Evolutionary conservation across 305 asterid species (phyloP).

Genomic region (Fraxinus sp.): DNA sequence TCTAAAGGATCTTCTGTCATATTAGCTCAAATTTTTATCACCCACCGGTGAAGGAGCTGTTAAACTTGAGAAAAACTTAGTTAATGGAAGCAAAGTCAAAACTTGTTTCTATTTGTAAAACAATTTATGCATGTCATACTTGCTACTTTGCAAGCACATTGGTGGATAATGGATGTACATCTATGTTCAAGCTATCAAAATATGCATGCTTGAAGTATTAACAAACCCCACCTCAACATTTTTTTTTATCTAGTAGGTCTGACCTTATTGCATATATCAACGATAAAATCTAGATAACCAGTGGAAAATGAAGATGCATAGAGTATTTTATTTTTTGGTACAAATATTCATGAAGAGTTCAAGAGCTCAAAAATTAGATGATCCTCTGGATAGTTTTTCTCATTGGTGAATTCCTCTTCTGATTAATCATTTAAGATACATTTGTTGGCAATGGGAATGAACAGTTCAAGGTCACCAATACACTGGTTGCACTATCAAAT

Average conservation of each 20-base stretch:
- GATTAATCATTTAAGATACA: neutral
- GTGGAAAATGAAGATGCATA: neutral
- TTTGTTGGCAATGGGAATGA: conserved; percentile 1
- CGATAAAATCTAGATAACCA: neutral
- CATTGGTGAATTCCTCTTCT: neutral
- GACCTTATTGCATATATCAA: neutral
- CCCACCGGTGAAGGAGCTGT: neutral
- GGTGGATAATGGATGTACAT: neutral
- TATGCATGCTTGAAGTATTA: neutral
- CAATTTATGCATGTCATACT: neutral
- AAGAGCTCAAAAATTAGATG: neutral
- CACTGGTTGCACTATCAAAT: conserved; percentile 2
- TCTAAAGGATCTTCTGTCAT: neutral
- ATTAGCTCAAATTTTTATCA: neutral
- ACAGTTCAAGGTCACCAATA: conserved; percentile 8
- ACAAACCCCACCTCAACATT: neutral
- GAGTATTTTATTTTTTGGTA: neutral
- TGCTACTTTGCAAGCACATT: neutral
- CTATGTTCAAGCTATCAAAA: neutral
- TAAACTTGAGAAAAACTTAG: neutral
- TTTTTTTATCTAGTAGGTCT: neutral
- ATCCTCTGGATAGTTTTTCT: neutral
- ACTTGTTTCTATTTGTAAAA: neutral
- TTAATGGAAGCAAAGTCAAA: neutral
- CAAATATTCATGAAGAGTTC: neutral